Evolutionary conservation across 2,329 filamentous ascomycete species (phyloP), one percentile per base, ranked within the genome.

Genomic region (Aureobasidium zeae): DNA sequence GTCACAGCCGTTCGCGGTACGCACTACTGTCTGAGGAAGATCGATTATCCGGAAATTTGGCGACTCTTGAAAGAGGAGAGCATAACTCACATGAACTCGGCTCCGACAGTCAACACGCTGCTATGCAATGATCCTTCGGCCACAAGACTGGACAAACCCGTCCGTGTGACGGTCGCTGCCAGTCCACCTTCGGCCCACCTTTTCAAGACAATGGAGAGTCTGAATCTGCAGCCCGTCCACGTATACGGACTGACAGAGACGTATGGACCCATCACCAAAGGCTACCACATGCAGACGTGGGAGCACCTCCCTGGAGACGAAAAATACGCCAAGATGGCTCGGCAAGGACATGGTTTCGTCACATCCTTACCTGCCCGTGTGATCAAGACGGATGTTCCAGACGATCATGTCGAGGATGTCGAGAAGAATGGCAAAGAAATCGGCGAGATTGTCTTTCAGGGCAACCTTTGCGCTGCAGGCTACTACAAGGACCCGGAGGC

Each of bases 11-110:
- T 91, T 4, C 74, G 91, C 49, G 91, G 89, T n/a, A 93, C 89
- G 3, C 87, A 96, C 62, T 87, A 94, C 60, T 95, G 88, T 56
- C 70, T 98, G 13, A 77, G 91, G 48, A 96, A 94, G 68, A 86
- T 98, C 51, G 87, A 96, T 64, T 98, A 98, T 59, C 78, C 85
- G 0, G 71, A 89, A 47, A 94, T 98, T 48, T 98, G 91, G 91
- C 75, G 76, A 36, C 67, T 98, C 3, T 68, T 98, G 24, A 93
- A 87, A 57, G 76, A 86, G 41, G 85, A 96, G 63, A 71, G 76
- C 5, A 83, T 98, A 51, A 96, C 87, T 0, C 91, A 98, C 63
- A 96, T 93, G 68, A 94, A 89, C 57, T 89, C 89, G 1, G 91
- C 89, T 0, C 91, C 91, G 0, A 98, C 91, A 0, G 91, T 98